Evolutionary conservation across 2,329 filamentous ascomycete genomes (phyloP).

Genomic region (Neophaeococcomyces aloes): DNA sequence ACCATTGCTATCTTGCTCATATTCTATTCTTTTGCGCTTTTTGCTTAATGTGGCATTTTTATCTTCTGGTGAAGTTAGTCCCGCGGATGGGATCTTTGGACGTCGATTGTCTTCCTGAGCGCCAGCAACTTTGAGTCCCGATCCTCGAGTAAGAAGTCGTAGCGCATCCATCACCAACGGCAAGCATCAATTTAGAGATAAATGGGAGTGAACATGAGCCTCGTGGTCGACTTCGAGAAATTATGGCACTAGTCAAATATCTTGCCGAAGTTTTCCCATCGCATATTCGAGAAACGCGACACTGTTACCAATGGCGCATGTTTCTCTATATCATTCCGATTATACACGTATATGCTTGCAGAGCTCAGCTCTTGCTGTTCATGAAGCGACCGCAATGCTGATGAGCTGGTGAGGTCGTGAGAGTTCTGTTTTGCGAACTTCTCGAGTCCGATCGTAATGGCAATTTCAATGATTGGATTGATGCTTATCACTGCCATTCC

Average conservation of each 20-base stretch:
- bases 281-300: neutral
- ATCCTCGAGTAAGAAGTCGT: constrained; percentile 35
- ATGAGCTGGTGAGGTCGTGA: too few species aligned
- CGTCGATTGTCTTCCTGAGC: neutral
- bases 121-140: constrained; percentile 29
- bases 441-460: too few species aligned
- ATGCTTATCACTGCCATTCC: constrained; percentile 33
- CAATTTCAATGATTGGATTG: constrained; percentile 34
- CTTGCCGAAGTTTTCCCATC: neutral
- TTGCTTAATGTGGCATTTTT: constrained; percentile 17
- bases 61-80: constrained; percentile 26
- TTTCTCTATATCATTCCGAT: too few species aligned
- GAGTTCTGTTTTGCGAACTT: too few species aligned
- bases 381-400: too few species aligned
- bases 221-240: neutral
- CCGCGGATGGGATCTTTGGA: constrained; percentile 17
- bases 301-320: constrained; percentile 16
- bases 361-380: too few species aligned
- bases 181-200: too few species aligned
- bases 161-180: constrained; percentile 40
- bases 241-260: constrained; percentile 3
- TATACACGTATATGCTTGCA: too few species aligned
- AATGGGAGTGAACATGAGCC: too few species aligned
- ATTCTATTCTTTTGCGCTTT: constrained; percentile 5
- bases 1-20: neutral